Conservation (phyloP, 1,284 basidiomycete species). For the Cryptococcus wingfieldii region DNA sequence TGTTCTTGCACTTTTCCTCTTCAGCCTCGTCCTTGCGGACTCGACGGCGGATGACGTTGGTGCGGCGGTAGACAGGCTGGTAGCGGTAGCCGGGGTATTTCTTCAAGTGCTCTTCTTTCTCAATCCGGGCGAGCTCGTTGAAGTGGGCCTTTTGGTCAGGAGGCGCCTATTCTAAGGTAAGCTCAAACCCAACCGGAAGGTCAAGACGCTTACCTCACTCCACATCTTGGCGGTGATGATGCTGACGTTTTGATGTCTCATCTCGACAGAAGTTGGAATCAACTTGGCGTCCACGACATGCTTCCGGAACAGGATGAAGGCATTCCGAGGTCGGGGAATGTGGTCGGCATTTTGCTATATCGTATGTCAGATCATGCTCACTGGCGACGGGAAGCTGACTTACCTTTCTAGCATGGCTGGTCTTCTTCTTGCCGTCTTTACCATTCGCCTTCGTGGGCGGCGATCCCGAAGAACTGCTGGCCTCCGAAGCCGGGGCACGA, state of each 20-base stretch:
- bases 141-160: constrained; percentile 53
- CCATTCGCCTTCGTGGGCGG: neutral
- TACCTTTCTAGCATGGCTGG: constrained; percentile 42
- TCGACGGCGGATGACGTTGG: constrained; percentile 43
- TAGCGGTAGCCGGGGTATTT: constrained; percentile 49
- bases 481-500: neutral
- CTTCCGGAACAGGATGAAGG: constrained; percentile 90
- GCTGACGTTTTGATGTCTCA: constrained; percentile 64
- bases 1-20: constrained; percentile 51
- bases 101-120: constrained; percentile 69
- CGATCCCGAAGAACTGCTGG: neutral
- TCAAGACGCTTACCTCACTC: constrained; percentile 31
- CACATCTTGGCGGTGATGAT: constrained; percentile 46
- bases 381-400: constrained; percentile 1
- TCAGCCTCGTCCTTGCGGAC: constrained; percentile 52
- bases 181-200: constrained; percentile 13
- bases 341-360: constrained; percentile 57
- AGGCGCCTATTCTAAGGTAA: constrained; percentile 21
- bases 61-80: constrained; percentile 38
- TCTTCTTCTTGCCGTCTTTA: constrained; percentile 23
- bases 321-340: constrained; percentile 87
- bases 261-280: constrained; percentile 74
- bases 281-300: constrained; percentile 75
- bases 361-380: neutral
- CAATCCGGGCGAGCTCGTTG: constrained; percentile 68